Evolutionary conservation across 441 rosid species (phyloP), one percentile per base, ranked within the genome.

Genomic region (Erodium texanum): DNA sequence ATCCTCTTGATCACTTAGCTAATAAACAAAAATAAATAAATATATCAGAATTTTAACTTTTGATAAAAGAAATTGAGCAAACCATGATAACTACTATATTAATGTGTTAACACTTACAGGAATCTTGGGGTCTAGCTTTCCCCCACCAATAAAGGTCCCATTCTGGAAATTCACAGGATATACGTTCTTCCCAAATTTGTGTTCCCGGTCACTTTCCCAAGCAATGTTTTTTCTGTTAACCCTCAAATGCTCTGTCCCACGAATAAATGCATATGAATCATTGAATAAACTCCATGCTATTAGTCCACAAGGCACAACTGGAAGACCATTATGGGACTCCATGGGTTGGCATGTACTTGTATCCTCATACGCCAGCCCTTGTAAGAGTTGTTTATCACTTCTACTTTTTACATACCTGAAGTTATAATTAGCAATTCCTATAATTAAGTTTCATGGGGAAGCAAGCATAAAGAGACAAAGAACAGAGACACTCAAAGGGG

Each of bases 271-370:
- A 58, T 84, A 92, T 8, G 95, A 83, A 71, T 92, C 98, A 65
- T 92, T 92, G 83, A 92, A 92, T 77, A 92, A 81, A 82, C 98
- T 89, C 98, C 96, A 92, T 1, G 98, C 89, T 68, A 87, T 74
- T 73, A 92, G 72, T 72, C 98, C 98, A 66, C 98, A 92, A 68
- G 96, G 98, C 65, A 89, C 85, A 63, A 54, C 61, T 9, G 89
- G 96, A 22, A 75, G 84, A 71, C 87, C 90, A 69, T 84, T 79
- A 70, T 71, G 70, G 71, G 72, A 85, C 80, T 84, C 85, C 75
- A 82, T 86, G 7, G 96, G 95, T 75, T 84, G 80, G 79, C 96
- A 92, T 43, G 91, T 75, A 76, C 91, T 83, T 45, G 92, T 81
- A 24, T 68, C 81, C 58, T 76, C 77, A 70, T 74, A 79, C 69